A percentile compares a stretch with the other conserved stretches of the same genome.
These are phyloP conservation scores for Incumbomyces lentus DNA, from an alignment of 2,329 filamentous ascomycete species.

Conservation along the genomic window DNA sequence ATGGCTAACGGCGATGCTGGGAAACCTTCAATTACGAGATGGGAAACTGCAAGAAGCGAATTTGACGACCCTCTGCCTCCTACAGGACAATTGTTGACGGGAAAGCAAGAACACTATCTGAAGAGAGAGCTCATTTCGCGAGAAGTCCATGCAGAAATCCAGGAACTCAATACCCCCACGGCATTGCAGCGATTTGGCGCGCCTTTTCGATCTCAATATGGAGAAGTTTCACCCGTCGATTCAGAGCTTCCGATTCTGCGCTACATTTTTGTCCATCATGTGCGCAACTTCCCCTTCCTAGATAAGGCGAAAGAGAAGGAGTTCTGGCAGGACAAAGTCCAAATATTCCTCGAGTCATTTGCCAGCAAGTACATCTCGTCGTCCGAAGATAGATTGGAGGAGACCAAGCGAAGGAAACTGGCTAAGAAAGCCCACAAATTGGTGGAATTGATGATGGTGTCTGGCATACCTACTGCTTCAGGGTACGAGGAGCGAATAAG, in stretches of 20 bases:
- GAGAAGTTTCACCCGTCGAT: constrained; percentile 85
- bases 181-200: constrained; percentile 91
- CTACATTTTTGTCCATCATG: constrained; percentile 96
- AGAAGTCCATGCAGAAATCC: constrained; percentile 83
- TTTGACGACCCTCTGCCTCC: constrained; percentile 27
- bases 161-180: constrained; percentile 86
- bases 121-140: constrained; percentile 89
- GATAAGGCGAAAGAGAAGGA: constrained; percentile 97
- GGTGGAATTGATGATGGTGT: constrained; percentile 99
- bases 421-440: constrained; percentile 89
- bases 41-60: neutral
- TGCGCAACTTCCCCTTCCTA: constrained; percentile 94
- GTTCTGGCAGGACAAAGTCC: constrained; percentile 98
- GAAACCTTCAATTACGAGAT: constrained; percentile 1
- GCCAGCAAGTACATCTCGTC: constrained; percentile 95
- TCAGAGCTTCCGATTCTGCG: constrained; percentile 87
- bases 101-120: constrained; percentile 97
- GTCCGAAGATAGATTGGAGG: constrained; percentile 88
- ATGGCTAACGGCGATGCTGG: neutral
- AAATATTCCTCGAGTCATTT: constrained; percentile 93
- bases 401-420: constrained; percentile 88
- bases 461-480: constrained; percentile 85
- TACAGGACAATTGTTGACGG: constrained; percentile 61
- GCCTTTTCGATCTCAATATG: constrained; percentile 83
- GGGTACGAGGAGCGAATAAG: constrained; percentile 96